Evolutionary conservation across 495 filamentous ascomycete genomes (phyloP), one percentile per base, ranked within the genome.

Genomic region (Podospora pseudoanserina): DNA sequence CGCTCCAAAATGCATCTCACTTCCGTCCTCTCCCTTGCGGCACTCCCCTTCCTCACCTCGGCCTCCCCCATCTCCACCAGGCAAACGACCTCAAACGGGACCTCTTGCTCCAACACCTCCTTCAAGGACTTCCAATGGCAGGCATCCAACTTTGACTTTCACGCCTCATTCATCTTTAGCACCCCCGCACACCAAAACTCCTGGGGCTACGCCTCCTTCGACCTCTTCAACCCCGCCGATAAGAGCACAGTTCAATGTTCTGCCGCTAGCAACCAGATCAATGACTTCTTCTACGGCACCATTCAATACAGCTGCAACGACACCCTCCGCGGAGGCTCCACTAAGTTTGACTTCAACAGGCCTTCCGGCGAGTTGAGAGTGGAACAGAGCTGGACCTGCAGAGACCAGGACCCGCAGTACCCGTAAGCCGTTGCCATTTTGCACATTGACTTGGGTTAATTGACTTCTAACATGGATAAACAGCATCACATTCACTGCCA

Each of bases 181-280:
- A 82, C 79, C 1, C 81, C 81, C 0, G 77, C 81, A 3, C 80
- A 83, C 70, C 81, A 83, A 63, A 81, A 78, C 65, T 77, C 79
- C 6, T 76, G 71, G 70, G 81, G 79, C 20, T 73, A 73, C 62
- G 79, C 78, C 59, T 72, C 72, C 64, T 82, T 84, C 73, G 80
- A 82, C 72, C 68, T 84, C 18, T 69, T 68, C 68, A 82, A 82
- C 79, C 75, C 78, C 28, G 79, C 77, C 15, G 55, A 64, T 34
- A 67, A 71, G 32, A 72, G 72, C 57, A 70, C 68, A 5, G 71
- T 74, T 16, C 39, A 65, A 53, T 84, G 82, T 75, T 75, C 74
- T 55, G 81, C 73, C 13, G 13, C 60, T n/a, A 81, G 79, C 75
- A 74, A 70, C 71, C 77, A 77, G 72, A 72, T 84, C 23, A 60